Percentiles rank a stretch among this genome's conserved stretches.
Evolutionary conservation across 2,329 filamentous ascomycete species (phyloP).

Genomic region (Colletotrichum camelliae): DNA sequence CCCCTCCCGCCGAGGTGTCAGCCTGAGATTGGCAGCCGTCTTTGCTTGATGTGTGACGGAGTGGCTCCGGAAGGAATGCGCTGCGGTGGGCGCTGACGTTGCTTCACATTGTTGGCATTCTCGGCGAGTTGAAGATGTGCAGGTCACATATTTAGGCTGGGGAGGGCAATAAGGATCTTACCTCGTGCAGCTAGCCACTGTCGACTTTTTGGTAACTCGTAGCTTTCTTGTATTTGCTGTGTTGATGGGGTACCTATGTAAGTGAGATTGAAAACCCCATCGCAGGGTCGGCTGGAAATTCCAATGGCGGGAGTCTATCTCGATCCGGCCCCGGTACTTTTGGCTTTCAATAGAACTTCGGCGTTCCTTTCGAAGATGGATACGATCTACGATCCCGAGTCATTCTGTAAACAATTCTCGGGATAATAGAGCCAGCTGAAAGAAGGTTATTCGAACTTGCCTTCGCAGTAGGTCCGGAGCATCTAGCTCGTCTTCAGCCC

Average conservation of each 20-base stretch:
- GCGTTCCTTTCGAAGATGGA: background rate
- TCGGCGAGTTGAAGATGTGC: background rate
- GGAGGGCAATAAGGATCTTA: background rate
- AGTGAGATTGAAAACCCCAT: background rate
- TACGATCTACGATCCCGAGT: background rate
- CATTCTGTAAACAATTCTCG: background rate
- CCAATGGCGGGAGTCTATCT: background rate
- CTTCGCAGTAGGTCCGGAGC: background rate
- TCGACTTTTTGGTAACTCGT: background rate
- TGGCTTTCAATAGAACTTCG: background rate
- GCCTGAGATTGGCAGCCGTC: background rate
- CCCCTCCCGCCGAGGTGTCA: background rate
- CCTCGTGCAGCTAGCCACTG: background rate
- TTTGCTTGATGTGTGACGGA: background rate
- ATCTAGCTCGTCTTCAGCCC: background rate
- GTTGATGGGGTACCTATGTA: background rate
- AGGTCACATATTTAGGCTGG: background rate
- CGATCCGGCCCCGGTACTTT: background rate
- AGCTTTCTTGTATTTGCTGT: background rate
- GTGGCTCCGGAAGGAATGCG: background rate
- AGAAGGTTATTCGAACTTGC: background rate
- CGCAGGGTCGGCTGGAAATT: accelerated
- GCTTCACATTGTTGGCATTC: background rate
- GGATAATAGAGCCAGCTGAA: background rate
- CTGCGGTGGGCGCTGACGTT: background rate